These are phyloP conservation scores for Hyphopichia fennica DNA, from an alignment of 1,139 yeast genomes.

Conservation along the genomic window DNA sequence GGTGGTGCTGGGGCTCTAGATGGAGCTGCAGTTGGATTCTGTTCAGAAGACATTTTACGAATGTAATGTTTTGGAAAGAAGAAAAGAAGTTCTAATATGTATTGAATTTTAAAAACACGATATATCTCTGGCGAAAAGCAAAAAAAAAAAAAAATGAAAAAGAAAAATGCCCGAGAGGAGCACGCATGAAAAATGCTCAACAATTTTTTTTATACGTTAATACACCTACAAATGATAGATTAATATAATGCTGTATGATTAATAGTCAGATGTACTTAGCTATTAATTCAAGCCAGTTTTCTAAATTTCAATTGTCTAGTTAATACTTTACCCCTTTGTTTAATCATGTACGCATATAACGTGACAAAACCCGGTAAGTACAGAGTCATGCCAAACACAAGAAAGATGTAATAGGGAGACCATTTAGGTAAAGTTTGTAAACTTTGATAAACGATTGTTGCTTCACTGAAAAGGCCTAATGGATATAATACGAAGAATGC, in stretches of 20 bases:
- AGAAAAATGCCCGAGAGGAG: no score
- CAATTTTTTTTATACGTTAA: no score
- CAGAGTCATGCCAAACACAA: slow-evolving; percentile 25
- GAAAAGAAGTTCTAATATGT: neutral
- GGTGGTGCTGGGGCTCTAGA: neutral
- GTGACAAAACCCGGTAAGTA: slow-evolving; percentile 36
- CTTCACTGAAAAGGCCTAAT: slow-evolving; percentile 32
- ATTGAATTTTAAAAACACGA: no score
- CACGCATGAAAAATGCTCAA: no score
- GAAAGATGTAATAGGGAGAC: slow-evolving; percentile 19
- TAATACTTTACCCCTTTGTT: slow-evolving; percentile 26
- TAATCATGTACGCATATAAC: slow-evolving; percentile 34
- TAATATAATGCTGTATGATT: no score
- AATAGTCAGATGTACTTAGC: no score
- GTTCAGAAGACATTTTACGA: neutral
- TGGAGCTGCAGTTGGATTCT: neutral
- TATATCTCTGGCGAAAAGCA: no score
- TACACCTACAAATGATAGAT: no score
- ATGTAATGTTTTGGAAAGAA: neutral
- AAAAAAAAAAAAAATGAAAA: no score
- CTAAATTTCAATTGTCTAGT: slow-evolving; percentile 1
- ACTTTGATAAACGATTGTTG: slow-evolving; percentile 28
- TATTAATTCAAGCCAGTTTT: neutral
- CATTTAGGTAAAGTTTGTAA: slow-evolving; percentile 13
- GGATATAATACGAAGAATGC: slow-evolving; percentile 37